These are phyloP conservation scores for Fusarium sp. DNA, from an alignment of 2,329 filamentous ascomycete species.

Conservation along the genomic window DNA sequence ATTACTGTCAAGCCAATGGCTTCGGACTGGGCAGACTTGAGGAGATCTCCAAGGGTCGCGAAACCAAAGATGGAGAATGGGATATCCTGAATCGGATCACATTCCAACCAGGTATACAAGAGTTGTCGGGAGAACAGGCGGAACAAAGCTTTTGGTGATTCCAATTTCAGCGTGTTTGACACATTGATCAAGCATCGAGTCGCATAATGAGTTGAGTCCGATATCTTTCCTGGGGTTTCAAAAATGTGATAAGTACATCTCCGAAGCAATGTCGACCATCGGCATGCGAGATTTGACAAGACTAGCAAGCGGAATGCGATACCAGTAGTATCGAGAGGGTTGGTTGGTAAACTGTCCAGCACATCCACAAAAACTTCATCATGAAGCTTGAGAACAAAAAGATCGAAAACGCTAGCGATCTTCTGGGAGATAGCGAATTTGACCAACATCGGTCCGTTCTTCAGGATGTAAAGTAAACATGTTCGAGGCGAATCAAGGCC, in stretches of 20 bases:
- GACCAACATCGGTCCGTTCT: constrained; percentile 73
- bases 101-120: constrained; percentile 88
- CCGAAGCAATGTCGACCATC: constrained; percentile 87
- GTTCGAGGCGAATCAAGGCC: constrained; percentile 72
- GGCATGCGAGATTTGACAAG: constrained; percentile 79
- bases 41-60: constrained; percentile 71
- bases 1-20: constrained; percentile 84
- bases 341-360: constrained; percentile 79
- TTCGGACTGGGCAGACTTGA: constrained; percentile 79
- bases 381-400: constrained; percentile 85
- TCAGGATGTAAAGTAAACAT: constrained; percentile 79
- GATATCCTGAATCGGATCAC: constrained; percentile 74
- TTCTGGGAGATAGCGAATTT: constrained; percentile 80
- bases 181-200: constrained; percentile 76
- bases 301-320: constrained; percentile 86
- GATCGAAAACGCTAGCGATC: constrained; percentile 80
- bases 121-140: constrained; percentile 87
- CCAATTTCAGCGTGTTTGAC: constrained; percentile 72
- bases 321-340: constrained; percentile 79
- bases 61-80: constrained; percentile 91
- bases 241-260: constrained; percentile 94
- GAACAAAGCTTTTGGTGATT: constrained; percentile 78
- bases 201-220: constrained; percentile 75
- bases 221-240: constrained; percentile 83
- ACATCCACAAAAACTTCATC: constrained; percentile 88